Percentiles rank a stretch among this genome's conserved stretches.
Evolutionary conservation across 345 rosid species (phyloP).

Genomic region (Salix viminalis): DNA sequence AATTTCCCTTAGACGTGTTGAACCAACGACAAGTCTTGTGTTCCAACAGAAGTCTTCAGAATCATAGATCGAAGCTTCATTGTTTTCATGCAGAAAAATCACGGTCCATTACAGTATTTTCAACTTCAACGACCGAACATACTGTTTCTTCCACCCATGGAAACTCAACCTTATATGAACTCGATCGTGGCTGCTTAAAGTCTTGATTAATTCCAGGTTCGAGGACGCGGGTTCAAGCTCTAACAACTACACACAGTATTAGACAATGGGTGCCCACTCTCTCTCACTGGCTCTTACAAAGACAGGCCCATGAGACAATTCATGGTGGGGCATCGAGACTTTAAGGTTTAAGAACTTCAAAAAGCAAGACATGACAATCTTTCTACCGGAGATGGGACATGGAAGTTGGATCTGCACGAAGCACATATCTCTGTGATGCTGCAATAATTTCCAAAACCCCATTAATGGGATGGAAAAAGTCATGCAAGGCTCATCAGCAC

Average conservation of each 20-base stretch:
- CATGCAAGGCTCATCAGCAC: neutral
- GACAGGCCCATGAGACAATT: neutral
- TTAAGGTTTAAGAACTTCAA: neutral
- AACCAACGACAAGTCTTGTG: neutral
- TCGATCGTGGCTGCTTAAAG: neutral
- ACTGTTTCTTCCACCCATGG: neutral
- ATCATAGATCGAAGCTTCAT: neutral
- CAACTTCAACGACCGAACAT: neutral
- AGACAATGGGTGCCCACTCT: neutral
- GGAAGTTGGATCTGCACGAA: neutral
- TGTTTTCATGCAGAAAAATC: neutral
- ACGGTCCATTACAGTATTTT: neutral
- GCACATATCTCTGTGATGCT: neutral
- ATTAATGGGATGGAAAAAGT: neutral
- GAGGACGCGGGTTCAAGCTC: neutral
- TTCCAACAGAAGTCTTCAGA: neutral
- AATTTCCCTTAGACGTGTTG: neutral
- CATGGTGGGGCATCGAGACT: neutral
- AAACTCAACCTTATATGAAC: neutral
- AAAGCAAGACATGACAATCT: constrained; percentile 5
- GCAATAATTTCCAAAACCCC: neutral
- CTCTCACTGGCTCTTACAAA: neutral
- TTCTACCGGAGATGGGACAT: neutral
- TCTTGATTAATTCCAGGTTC: neutral
- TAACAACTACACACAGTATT: neutral